Conservation (phyloP, 1,139 yeast species). For the Arxiozyma bovina region DNA sequence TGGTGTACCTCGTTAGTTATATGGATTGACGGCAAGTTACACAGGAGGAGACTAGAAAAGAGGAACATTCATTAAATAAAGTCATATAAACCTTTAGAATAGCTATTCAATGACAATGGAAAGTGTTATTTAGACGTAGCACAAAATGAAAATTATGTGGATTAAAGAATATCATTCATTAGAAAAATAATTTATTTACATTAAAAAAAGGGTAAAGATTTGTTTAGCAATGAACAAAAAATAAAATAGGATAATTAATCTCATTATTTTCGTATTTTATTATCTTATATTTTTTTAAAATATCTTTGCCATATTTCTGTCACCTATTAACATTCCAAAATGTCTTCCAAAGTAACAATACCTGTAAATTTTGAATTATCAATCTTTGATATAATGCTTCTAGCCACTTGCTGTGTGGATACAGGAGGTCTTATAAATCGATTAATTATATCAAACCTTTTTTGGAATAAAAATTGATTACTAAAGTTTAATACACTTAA, state of each 20-base stretch:
- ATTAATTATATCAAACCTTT: slow-evolving; percentile 30
- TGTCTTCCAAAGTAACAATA: slow-evolving; percentile 43
- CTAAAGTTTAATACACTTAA: slow-evolving; percentile 37
- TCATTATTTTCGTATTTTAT: background rate
- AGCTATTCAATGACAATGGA: background rate
- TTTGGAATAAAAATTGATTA: slow-evolving; percentile 33
- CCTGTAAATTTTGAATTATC: slow-evolving; percentile 46
- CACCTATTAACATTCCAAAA: slow-evolving; percentile 33
- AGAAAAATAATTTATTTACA: background rate
- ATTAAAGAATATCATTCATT: no score
- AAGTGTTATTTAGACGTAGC: no score
- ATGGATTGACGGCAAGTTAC: background rate
- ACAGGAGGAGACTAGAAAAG: background rate
- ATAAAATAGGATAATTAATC: slow-evolving; percentile 1
- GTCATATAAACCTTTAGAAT: background rate
- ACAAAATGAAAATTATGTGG: no score
- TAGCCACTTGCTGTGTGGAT: slow-evolving; percentile 62
- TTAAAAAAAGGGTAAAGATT: no score
- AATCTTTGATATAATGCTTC: slow-evolving; percentile 47
- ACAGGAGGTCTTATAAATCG: slow-evolving; percentile 53
- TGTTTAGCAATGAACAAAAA: slow-evolving; percentile 2
- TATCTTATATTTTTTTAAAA: no score
- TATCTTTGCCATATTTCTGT: background rate
- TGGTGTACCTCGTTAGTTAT: no score
- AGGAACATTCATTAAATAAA: background rate